These are phyloP conservation scores for Aaosphaeria pasadenensis DNA, from an alignment of 2,329 filamentous ascomycete genomes.

Conservation along the genomic window DNA sequence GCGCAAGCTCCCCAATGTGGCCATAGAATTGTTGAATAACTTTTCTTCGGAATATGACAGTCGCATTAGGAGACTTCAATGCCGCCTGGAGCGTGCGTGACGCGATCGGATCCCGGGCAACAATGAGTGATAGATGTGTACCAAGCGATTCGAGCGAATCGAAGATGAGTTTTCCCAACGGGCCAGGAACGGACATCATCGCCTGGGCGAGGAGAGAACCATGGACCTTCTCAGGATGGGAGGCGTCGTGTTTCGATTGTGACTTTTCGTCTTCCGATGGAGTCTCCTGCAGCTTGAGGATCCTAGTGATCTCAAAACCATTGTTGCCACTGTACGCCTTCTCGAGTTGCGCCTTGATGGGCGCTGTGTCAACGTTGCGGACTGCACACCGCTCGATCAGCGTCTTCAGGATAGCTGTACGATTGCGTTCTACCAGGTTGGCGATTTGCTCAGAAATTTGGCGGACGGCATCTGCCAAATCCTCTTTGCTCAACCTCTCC, in stretches of 20 bases:
- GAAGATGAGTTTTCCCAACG: slow-evolving; percentile 68
- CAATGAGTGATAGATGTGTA: slow-evolving; percentile 52
- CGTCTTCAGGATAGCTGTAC: slow-evolving; percentile 75
- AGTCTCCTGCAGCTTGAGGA: slow-evolving; percentile 56
- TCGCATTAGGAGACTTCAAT: slow-evolving; percentile 53
- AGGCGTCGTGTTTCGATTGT: slow-evolving; percentile 25
- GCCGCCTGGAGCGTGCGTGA: slow-evolving; percentile 65
- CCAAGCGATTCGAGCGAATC: slow-evolving; percentile 51
- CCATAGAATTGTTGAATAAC: slow-evolving; percentile 63
- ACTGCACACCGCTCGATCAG: slow-evolving; percentile 79
- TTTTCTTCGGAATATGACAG: slow-evolving; percentile 58
- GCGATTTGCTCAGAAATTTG: slow-evolving; percentile 71
- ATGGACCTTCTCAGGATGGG: slow-evolving; percentile 62
- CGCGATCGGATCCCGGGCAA: slow-evolving; percentile 60
- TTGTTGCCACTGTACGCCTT: slow-evolving; percentile 52
- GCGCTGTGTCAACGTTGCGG: slow-evolving; percentile 58
- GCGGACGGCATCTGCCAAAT: slow-evolving; percentile 70
- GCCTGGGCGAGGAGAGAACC: slow-evolving; percentile 77
- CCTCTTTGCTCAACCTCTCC: slow-evolving; percentile 81
- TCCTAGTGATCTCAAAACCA: slow-evolving; percentile 55
- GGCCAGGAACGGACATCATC: slow-evolving; percentile 72
- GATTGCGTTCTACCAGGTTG: slow-evolving; percentile 68
- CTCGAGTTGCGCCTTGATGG: slow-evolving; percentile 57
- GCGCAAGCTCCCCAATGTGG: slow-evolving; percentile 58
- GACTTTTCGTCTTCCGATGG: slow-evolving; percentile 38